Conservation (phyloP, 2,329 filamentous ascomycete species). For the Rugonectria rugulosa region DNA sequence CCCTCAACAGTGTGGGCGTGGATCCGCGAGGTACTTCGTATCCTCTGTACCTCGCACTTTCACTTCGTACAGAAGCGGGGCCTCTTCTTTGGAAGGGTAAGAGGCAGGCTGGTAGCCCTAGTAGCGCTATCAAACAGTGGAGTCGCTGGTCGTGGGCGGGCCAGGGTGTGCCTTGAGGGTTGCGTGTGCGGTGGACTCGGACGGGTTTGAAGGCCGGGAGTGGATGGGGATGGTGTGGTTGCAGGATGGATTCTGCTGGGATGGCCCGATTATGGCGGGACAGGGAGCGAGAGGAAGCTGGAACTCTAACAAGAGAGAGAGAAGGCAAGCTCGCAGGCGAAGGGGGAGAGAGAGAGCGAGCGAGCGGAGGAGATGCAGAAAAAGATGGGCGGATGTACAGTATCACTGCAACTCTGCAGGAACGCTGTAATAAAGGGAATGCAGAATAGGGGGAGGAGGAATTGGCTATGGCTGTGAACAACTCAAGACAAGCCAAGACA, state of each 20-base stretch:
- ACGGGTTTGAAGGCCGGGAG: neutral
- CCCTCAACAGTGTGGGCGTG: too few relatives aligned
- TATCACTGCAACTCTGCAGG: too few relatives aligned
- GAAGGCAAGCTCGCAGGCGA: neutral
- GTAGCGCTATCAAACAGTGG: constrained; percentile 30
- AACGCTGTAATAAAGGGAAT: too few relatives aligned
- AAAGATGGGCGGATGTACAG: too few relatives aligned
- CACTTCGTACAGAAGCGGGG: too few relatives aligned
- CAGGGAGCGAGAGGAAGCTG: neutral
- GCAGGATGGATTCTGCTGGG: constrained; percentile 14
- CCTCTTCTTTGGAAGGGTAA: neutral
- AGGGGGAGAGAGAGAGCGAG: neutral
- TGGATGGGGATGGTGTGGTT: constrained; percentile 9
- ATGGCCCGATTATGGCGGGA: constrained; percentile 13
- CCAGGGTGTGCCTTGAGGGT: constrained; percentile 17
- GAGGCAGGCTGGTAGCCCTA: neutral
- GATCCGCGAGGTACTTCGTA: too few relatives aligned
- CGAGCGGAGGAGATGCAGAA: neutral
- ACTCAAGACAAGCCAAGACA: too few relatives aligned
- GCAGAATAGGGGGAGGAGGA: too few relatives aligned
- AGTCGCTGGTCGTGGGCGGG: constrained; percentile 22
- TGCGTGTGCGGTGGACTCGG: constrained; percentile 23
- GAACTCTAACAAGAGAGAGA: constrained; percentile 1
- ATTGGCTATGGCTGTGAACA: too few relatives aligned
- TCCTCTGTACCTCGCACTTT: too few relatives aligned